phyloP scores from a whole-genome alignment of 148 eudicot genomes.

The Selenicereus undatus region DNA sequence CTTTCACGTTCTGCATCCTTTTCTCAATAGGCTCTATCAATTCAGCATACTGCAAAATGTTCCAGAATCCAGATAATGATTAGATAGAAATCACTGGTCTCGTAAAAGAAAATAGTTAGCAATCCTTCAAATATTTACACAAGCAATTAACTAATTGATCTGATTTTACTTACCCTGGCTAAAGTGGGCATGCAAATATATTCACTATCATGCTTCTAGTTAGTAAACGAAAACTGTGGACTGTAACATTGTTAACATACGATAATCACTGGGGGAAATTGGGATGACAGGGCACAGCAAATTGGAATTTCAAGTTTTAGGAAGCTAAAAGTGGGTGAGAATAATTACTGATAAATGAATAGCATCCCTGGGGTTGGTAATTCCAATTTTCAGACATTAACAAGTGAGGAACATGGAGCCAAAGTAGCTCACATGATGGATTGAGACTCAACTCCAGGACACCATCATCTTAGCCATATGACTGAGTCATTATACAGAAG shows the following conservation, averaged over 20 bases:
- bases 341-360: background rate
- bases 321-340: background rate
- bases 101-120: background rate
- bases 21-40: conserved; percentile 70
- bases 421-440: background rate
- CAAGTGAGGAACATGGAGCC: background rate
- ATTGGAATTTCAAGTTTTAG: background rate
- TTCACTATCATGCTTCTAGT: background rate
- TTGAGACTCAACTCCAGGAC: background rate
- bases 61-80: background rate
- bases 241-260: background rate
- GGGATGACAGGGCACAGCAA: background rate
- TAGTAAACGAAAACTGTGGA: background rate
- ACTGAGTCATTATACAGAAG: no score
- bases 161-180: background rate
- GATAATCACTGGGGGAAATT: background rate
- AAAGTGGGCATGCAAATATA: background rate
- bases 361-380: background rate
- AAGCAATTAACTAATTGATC: background rate
- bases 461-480: no score
- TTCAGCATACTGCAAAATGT: conserved; percentile 65
- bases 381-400: background rate
- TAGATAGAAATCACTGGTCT: background rate
- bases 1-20: conserved; percentile 67
- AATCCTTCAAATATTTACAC: background rate